Evolutionary conservation across 306 rosid species (phyloP).

Genomic region (Citrullus mucosospermus): DNA sequence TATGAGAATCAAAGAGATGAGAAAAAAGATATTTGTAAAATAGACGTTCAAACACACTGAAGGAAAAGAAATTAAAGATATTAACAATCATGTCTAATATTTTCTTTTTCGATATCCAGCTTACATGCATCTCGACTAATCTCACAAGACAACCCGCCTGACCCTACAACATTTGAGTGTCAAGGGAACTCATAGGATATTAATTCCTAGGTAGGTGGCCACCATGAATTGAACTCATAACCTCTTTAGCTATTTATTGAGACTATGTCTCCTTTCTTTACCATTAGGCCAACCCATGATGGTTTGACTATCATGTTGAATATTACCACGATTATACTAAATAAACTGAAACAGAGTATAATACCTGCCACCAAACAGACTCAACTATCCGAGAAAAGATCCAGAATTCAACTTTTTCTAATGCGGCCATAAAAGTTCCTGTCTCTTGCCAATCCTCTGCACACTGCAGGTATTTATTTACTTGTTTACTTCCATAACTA

Average conservation of each 20-base stretch:
- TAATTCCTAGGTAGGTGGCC: too few relatives aligned
- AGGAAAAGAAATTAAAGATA: neutral
- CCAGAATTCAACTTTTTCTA: constrained; percentile 91
- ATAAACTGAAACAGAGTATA: neutral
- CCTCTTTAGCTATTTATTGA: too few relatives aligned
- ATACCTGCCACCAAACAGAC: constrained; percentile 99
- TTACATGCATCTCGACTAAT: too few relatives aligned
- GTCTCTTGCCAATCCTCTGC: constrained; percentile 90
- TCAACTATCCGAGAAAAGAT: constrained; percentile 88
- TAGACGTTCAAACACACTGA: neutral
- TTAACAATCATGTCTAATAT: neutral
- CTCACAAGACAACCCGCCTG: too few relatives aligned
- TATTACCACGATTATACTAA: neutral
- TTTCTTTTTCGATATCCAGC: too few relatives aligned
- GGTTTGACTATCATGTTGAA: too few relatives aligned
- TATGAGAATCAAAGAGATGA: constrained; percentile 8
- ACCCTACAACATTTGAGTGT: too few relatives aligned
- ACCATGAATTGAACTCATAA: too few relatives aligned
- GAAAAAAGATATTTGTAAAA: neutral
- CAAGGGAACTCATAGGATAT: too few relatives aligned
- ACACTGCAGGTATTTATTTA: constrained; percentile 30
- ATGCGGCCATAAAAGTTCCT: constrained; percentile 61
- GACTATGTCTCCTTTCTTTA: too few relatives aligned
- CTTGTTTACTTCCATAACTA: constrained; percentile 32
- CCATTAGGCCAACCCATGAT: too few relatives aligned